Base-by-base conservation (phyloP, 1,284 basidiomycete species). In the Cryptococcus sp. region DNA sequence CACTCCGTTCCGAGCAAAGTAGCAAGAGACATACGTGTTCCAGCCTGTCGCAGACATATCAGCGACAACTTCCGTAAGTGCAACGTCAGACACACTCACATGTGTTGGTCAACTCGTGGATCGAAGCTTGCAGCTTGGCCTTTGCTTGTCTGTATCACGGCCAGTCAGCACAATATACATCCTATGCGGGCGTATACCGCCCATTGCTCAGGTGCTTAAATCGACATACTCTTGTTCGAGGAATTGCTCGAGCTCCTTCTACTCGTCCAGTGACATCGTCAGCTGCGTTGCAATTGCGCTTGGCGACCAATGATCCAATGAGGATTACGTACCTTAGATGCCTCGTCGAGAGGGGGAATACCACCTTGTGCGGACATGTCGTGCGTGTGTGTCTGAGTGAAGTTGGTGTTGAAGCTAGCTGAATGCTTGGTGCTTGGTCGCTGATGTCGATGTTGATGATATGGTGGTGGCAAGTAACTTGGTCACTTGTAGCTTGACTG, bases 211-310 rank as follows among this genome's bases (percentile, higher is more conserved):
- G 22, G 22, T 19, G 15, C 6, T 3, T 30, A 17, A 6, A 50
- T 13, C 20, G 17, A 65, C 75, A 16, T 56, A 77, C 76, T 96
- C 89, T 64, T 86, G 85, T 69, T 93, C 91, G 59, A 97, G 81
- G 80, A 94, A 95, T 35, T 82, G 77, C 54, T 86, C 82, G 57
- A 97, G 85, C 78, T 98, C 94, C 80, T 88, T 89, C 91, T 93
- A 61, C 40, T 20, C 19, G 10, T 25, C 13, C 56, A 43, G 61
- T 62, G 42, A 38, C 13, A 20, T 25, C 23, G 22, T 30, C 30
- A 35, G 6, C 47, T 43, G 47, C 17, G 47, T 19, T 38, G n/a
- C n/a, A 19, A 27, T 47, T 19, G 50, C 25, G 40, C 15, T 20
- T 13, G 2, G 19, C 19, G 7, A 8, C 3, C 20, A 46, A 5